These are phyloP conservation scores for Pseudomonodictys pantanalensis DNA, from an alignment of 495 filamentous ascomycete species.

Conservation along the genomic window DNA sequence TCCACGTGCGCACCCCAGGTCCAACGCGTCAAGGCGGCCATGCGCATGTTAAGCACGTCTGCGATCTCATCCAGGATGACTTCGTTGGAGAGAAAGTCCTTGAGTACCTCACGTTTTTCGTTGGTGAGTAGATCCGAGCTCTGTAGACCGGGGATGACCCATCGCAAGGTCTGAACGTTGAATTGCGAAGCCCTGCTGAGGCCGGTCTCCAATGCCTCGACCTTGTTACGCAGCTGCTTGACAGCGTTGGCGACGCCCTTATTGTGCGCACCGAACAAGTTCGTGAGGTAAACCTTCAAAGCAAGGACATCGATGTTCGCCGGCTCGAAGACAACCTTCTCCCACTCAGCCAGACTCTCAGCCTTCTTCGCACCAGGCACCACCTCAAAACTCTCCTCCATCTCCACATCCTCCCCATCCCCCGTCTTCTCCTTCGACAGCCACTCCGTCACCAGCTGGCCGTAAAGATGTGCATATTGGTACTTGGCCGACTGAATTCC, in stretches of 20 bases:
- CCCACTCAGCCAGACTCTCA: slow-evolving; percentile 24
- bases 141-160: slow-evolving; percentile 55
- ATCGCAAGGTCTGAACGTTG: slow-evolving; percentile 45
- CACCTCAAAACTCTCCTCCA: slow-evolving; percentile 28
- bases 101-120: slow-evolving; percentile 57
- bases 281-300: slow-evolving; percentile 52
- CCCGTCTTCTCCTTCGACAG: slow-evolving; percentile 37
- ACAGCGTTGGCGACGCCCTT: slow-evolving; percentile 43
- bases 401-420: slow-evolving; percentile 9
- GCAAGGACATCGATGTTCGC: slow-evolving; percentile 45
- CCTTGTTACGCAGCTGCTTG: slow-evolving; percentile 44
- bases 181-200: slow-evolving; percentile 43
- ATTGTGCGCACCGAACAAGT: slow-evolving; percentile 50
- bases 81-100: slow-evolving; percentile 57
- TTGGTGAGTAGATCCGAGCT: slow-evolving; percentile 56
- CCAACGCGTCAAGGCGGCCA: slow-evolving; percentile 58
- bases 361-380: slow-evolving; percentile 24
- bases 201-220: slow-evolving; percentile 47
- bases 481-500: slow-evolving; percentile 54
- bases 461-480: slow-evolving; percentile 61
- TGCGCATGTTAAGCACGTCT: slow-evolving; percentile 67
- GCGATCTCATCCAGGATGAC: slow-evolving; percentile 58
- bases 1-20: slow-evolving; percentile 56
- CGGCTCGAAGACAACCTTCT: slow-evolving; percentile 31
- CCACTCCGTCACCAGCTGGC: slow-evolving; percentile 63